Percentiles rank a stretch among this genome's conserved stretches.
These are phyloP conservation scores for Gymnopilus junonius DNA, from an alignment of 768 basidiomycete species.

Conservation along the genomic window DNA sequence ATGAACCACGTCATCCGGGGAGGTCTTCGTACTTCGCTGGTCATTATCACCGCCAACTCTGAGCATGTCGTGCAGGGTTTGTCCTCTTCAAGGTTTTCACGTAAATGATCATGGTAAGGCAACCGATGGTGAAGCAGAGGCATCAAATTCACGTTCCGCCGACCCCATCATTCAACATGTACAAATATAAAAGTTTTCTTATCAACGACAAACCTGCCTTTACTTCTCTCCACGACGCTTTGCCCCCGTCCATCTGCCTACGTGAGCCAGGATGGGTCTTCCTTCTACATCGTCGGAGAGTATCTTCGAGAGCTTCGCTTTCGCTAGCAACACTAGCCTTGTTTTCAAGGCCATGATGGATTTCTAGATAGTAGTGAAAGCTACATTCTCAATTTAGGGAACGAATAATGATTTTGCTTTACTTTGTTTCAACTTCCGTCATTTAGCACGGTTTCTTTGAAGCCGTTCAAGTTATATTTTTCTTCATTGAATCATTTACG, in stretches of 20 bases:
- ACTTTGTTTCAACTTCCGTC: too few species aligned
- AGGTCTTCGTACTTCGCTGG: too few species aligned
- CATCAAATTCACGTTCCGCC: neutral
- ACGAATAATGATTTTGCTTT: neutral
- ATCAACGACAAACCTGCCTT: neutral
- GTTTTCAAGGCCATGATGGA: slow-evolving; percentile 59
- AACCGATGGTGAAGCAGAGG: too few species aligned
- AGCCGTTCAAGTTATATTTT: too few species aligned
- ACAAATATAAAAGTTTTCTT: neutral
- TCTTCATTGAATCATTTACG: too few species aligned
- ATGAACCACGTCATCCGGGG: too few species aligned
- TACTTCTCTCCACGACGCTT: slow-evolving; percentile 15
- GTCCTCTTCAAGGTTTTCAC: too few species aligned
- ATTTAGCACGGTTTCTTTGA: too few species aligned
- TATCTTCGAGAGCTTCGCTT: slow-evolving; percentile 57
- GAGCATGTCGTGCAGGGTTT: too few species aligned
- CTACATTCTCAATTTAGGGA: slow-evolving; percentile 35
- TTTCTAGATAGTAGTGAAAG: slow-evolving; percentile 79
- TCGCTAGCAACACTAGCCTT: slow-evolving; percentile 77
- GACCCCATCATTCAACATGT: neutral
- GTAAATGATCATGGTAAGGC: too few species aligned
- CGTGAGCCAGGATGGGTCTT: slow-evolving; percentile 39
- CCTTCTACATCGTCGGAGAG: slow-evolving; percentile 51
- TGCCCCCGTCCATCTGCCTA: slow-evolving; percentile 36
- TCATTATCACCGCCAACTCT: too few species aligned